Evolutionary conservation across 2,329 filamentous ascomycete genomes (phyloP).

Genomic region (Curvularia sp.): DNA sequence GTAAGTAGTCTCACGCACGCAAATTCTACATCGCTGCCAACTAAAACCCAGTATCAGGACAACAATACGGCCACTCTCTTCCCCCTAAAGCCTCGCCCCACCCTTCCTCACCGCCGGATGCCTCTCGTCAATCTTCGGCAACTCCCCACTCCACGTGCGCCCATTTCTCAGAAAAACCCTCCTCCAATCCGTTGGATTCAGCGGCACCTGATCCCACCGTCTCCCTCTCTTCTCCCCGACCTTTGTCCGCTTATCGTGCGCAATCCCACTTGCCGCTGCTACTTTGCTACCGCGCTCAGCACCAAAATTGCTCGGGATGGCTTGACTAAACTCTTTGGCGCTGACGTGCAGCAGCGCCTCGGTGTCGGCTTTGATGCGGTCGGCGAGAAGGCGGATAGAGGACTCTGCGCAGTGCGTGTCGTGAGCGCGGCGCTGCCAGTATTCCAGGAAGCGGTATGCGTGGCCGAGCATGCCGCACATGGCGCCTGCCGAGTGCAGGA

Average conservation of each 20-base stretch:
- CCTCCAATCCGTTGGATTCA: constrained; percentile 28
- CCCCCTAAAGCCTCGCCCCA: constrained; percentile 6
- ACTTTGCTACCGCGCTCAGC: constrained; percentile 20
- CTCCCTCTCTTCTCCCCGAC: constrained; percentile 12
- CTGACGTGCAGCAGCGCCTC: constrained; percentile 25
- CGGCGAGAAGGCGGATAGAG: constrained; percentile 21
- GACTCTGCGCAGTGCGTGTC: constrained; percentile 17
- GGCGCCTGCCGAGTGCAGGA: constrained; percentile 23
- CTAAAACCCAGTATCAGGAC: too few relatives aligned
- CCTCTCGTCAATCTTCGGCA: constrained; percentile 16
- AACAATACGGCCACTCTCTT: too few relatives aligned
- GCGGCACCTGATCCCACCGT: constrained; percentile 19
- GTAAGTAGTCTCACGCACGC: too few relatives aligned
- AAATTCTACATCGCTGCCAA: too few relatives aligned
- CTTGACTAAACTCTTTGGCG: constrained; percentile 30
- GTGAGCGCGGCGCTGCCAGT: constrained; percentile 22
- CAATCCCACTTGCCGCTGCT: constrained; percentile 25
- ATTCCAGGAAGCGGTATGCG: constrained; percentile 23
- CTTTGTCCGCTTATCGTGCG: constrained; percentile 16
- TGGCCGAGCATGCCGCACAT: constrained; percentile 31
- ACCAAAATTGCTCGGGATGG: constrained; percentile 27
- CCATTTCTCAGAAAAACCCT: constrained; percentile 25
- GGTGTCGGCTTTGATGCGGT: constrained; percentile 24
- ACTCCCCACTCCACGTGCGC: constrained; percentile 18
- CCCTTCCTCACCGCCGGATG: constrained; percentile 14